Evolutionary conservation across 2,329 filamentous ascomycete genomes (phyloP), one percentile per base, ranked within the genome.

Genomic region (Aspergillus arachidicola): DNA sequence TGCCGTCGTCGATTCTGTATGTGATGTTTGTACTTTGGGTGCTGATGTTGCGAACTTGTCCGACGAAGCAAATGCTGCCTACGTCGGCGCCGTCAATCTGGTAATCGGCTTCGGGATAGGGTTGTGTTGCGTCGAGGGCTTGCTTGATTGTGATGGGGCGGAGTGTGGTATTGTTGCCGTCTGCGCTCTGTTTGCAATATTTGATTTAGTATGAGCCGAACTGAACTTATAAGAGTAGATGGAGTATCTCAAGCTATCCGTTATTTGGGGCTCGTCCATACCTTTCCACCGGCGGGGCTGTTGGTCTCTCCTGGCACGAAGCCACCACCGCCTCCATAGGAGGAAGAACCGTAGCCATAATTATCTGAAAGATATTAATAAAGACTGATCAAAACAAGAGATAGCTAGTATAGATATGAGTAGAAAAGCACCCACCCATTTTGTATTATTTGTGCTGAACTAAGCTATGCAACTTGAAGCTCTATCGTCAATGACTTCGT

Each of bases 81-180:
- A 94, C 83, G 67, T 90, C 86, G 54, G 84, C 80, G 68, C 88
- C 90, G 80, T 98, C 95, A 72, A 98, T 91, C 67, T 89, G 88
- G 85, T 96, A 95, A 41, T 93, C 89, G 61, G 89, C 88, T 64
- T 89, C 87, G 2, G 89, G 87, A 76, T 91, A 90, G 45, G 89
- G 86, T 79, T 93, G 90, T 67, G 91, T 85, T 67, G 93, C 92
- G 67, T 96, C 92, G 74, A 94, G 83, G 62, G 97, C 86, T 80
- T 99, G 95, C 79, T 97, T 97, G 80, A 98, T 92, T 12, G 95
- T 99, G 54, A 97, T 91, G 1, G 95, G 94, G 51, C 95, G 91
- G 58, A 99, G 86, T 23, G 93, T 94, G 58, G 70, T 71, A 72
- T 97, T 93, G 79, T 96, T 92, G 70, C 86, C 85, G 76, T 91